Evolutionary conservation across 2,329 filamentous ascomycete species (phyloP).

Genomic region (Tothia fuscella): DNA sequence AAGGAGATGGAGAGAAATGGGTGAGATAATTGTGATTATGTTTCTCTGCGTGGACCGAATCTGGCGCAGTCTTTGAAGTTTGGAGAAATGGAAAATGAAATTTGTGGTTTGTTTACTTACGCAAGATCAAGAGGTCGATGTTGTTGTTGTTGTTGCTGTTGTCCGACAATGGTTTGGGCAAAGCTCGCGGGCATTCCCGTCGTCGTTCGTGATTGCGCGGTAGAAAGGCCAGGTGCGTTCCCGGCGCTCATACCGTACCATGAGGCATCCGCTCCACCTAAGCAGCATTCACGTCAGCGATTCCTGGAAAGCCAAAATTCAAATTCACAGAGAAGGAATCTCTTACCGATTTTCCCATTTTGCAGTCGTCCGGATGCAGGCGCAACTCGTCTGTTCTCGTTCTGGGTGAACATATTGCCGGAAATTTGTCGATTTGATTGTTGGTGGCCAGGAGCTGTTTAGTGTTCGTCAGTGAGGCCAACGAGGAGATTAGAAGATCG

Average conservation of each 20-base stretch:
- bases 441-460: no score
- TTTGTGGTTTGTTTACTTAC: slow-evolving; percentile 30
- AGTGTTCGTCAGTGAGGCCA: no score
- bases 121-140: slow-evolving; percentile 43
- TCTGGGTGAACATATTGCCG: slow-evolving; percentile 32
- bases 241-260: no score
- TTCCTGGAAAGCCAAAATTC: no score
- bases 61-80: background rate
- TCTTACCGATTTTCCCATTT: slow-evolving; percentile 42
- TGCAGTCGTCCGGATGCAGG: slow-evolving; percentile 38
- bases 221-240: slow-evolving; percentile 39
- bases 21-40: background rate
- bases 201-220: slow-evolving; percentile 36
- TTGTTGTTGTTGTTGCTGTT: no score
- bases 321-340: no score
- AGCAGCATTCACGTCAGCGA: no score
- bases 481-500: no score
- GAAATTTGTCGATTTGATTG: slow-evolving; percentile 12
- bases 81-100: background rate
- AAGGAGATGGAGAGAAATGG: background rate
- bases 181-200: slow-evolving; percentile 45
- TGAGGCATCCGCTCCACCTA: no score
- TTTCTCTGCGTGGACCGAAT: slow-evolving; percentile 1
- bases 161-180: slow-evolving; percentile 42
- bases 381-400: slow-evolving; percentile 35